Evolutionary conservation across 768 basidiomycete species (phyloP).

Genomic region (Coprinellus micaceus): DNA sequence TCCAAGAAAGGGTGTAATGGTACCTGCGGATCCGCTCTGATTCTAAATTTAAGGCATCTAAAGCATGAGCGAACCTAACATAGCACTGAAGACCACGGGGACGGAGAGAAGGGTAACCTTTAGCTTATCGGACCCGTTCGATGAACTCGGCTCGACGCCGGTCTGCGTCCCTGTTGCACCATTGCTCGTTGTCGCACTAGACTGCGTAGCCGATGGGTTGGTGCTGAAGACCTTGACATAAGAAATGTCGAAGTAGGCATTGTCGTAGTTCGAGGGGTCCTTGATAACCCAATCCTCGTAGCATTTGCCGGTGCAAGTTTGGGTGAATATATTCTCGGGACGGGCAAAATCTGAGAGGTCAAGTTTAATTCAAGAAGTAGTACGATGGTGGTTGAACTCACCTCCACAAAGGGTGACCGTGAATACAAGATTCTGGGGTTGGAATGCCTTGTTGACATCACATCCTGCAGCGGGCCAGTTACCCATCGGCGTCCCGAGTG

Average conservation of each 20-base stretch:
- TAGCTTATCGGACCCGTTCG: background rate
- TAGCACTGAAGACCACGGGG: background rate
- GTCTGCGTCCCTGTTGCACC: background rate
- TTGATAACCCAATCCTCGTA: conserved; percentile 15
- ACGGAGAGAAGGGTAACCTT: background rate
- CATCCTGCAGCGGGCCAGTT: conserved; percentile 14
- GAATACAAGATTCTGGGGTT: conserved; percentile 14
- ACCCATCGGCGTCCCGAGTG: conserved; percentile 15
- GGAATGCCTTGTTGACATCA: conserved; percentile 10
- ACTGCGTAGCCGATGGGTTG: background rate
- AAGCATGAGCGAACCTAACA: too few species aligned
- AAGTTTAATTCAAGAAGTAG: background rate
- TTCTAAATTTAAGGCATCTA: too few species aligned
- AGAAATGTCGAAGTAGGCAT: conserved; percentile 17
- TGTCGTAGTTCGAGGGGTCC: conserved; percentile 8
- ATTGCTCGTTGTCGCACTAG: background rate
- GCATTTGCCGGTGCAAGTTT: conserved; percentile 14
- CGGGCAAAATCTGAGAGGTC: conserved; percentile 12
- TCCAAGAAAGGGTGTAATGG: too few species aligned
- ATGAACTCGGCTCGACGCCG: background rate
- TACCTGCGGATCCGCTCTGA: too few species aligned
- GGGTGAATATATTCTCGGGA: conserved; percentile 12
- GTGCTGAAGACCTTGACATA: conserved; percentile 13
- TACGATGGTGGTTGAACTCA: background rate
- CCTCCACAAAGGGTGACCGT: conserved; percentile 16